A percentile compares a stretch with the other conserved stretches of the same genome.
Evolutionary conservation across 371 early-diverging fungal genomes (phyloP).

Genomic region (Mucor plumbeus): DNA sequence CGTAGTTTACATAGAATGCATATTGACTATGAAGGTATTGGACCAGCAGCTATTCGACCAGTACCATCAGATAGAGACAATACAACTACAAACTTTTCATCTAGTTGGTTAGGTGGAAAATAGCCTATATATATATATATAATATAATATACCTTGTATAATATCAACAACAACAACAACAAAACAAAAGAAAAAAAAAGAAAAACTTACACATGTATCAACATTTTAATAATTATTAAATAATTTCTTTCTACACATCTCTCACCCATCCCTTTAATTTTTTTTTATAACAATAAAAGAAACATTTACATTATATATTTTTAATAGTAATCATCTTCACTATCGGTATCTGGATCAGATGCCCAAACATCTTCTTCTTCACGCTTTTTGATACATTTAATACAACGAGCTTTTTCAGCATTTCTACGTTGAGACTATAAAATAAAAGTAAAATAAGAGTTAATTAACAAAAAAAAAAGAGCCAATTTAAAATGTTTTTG

Average conservation of each 20-base stretch:
- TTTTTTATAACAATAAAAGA: not conserved
- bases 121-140: constrained; percentile 4
- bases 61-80: constrained; percentile 34
- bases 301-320: not conserved
- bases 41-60: constrained; percentile 22
- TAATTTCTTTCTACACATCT: not conserved
- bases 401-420: constrained; percentile 54
- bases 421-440: constrained; percentile 53
- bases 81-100: constrained; percentile 18
- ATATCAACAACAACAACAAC: not conserved
- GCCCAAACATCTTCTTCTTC: constrained; percentile 55
- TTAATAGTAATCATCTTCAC: constrained; percentile 29
- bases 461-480: too few relatives aligned
- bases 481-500: not conserved
- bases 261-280: too few relatives aligned
- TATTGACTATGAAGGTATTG: constrained; percentile 26
- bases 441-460: not conserved
- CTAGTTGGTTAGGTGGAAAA: constrained; percentile 37
- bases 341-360: constrained; percentile 45
- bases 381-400: constrained; percentile 54
- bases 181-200: not conserved
- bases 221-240: not conserved
- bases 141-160: not conserved
- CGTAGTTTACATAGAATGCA: constrained; percentile 18
- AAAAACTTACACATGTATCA: not conserved